Conservation (phyloP, 352 stramenopile species). For the Lagenidium sp. region DNA sequence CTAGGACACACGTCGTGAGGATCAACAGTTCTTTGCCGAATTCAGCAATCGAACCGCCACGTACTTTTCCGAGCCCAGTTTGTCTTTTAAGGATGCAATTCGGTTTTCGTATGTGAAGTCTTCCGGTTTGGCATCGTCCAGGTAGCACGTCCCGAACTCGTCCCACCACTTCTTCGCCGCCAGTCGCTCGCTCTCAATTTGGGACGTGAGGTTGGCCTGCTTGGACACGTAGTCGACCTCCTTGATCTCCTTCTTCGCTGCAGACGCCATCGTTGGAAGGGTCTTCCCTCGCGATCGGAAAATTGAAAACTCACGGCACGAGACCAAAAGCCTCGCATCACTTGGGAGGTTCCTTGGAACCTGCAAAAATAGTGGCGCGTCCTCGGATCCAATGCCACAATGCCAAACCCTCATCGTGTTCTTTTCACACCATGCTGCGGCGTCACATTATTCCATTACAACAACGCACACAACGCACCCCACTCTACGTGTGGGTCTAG, state of each 20-base stretch:
- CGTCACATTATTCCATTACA: too few relatives aligned
- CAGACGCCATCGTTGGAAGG: constrained; percentile 19
- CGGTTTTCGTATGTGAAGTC: constrained; percentile 81
- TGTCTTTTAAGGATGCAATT: constrained; percentile 58
- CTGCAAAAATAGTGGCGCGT: constrained; percentile 15
- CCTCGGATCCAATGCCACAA: too few relatives aligned
- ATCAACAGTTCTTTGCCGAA: neutral
- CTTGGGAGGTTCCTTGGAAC: too few relatives aligned
- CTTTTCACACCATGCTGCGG: too few relatives aligned
- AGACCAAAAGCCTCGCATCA: too few relatives aligned
- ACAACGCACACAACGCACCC: too few relatives aligned
- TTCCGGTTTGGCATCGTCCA: constrained; percentile 66
- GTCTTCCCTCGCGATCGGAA: neutral
- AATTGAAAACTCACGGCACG: constrained; percentile 1
- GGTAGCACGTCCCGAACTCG: constrained; percentile 70
- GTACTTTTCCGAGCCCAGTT: constrained; percentile 48
- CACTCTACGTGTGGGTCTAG: too few relatives aligned
- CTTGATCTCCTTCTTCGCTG: constrained; percentile 41
- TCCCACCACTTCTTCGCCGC: constrained; percentile 77
- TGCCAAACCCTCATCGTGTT: too few relatives aligned
- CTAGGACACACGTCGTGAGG: constrained; percentile 12
- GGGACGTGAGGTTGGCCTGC: constrained; percentile 69
- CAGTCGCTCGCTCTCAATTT: constrained; percentile 76
- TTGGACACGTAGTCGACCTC: constrained; percentile 81
- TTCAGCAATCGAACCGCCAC: constrained; percentile 3